Percentiles rank a stretch among this genome's conserved stretches.
These are phyloP conservation scores for Ceratocystis destructans DNA, from an alignment of 2,329 filamentous ascomycete genomes.

Conservation along the genomic window DNA sequence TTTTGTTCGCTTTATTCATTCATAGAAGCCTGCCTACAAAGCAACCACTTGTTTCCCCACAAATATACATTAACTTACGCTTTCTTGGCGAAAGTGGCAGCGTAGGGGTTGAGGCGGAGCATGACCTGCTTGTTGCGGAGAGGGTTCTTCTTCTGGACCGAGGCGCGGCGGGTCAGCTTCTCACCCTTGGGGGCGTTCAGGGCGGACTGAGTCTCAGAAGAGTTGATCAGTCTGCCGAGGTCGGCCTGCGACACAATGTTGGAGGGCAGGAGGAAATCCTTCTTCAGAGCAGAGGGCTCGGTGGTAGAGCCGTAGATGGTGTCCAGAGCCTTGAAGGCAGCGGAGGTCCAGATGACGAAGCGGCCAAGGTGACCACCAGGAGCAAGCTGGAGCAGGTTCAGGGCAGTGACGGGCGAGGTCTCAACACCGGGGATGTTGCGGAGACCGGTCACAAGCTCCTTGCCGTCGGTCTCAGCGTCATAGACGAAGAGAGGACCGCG, in stretches of 20 bases:
- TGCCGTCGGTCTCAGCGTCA: constrained; percentile 88
- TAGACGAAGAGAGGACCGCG: constrained; percentile 97
- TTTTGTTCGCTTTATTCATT: constrained; percentile 20
- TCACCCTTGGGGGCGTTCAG: constrained; percentile 84
- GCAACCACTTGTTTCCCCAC: constrained; percentile 12
- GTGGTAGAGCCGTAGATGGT: constrained; percentile 93
- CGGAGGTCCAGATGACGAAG: constrained; percentile 98
- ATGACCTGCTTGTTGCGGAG: constrained; percentile 97
- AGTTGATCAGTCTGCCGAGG: constrained; percentile 97
- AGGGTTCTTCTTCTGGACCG: constrained; percentile 99
- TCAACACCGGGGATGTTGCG: constrained; percentile 98
- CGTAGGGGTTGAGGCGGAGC: constrained; percentile 97
- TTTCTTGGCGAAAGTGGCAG: constrained; percentile 69
- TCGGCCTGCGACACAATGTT: constrained; percentile 91
- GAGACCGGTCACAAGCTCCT: constrained; percentile 86
- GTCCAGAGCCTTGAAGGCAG: constrained; percentile 92
- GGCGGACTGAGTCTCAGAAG: constrained; percentile 92
- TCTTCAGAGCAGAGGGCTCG: constrained; percentile 82
- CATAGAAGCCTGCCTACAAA: constrained; percentile 18
- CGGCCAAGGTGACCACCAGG: constrained; percentile 97
- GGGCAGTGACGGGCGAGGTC: constrained; percentile 80
- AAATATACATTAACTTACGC: constrained; percentile 17
- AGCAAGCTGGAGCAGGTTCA: constrained; percentile 98
- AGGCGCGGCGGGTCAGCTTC: constrained; percentile 73
- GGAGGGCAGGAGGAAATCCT: constrained; percentile 93